These are phyloP conservation scores for Chaetomiaceae sp. DNA, from an alignment of 2,329 filamentous ascomycete species.

Conservation along the genomic window DNA sequence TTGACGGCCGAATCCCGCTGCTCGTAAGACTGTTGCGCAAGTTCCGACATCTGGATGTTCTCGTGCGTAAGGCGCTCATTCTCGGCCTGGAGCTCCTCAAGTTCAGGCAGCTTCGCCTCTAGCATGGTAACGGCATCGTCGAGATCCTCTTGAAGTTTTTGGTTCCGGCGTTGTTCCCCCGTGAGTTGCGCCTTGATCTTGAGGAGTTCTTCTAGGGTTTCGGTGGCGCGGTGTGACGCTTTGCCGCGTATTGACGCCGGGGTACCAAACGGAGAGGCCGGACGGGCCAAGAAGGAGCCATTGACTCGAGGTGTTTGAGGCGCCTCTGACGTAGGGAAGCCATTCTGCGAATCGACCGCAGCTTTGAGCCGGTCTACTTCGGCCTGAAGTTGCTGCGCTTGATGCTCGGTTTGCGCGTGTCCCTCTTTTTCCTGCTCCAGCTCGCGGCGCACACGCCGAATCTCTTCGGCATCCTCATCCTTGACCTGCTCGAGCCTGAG, in stretches of 20 bases:
- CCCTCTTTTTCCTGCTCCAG: conserved; percentile 49
- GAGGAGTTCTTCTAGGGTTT: conserved; percentile 59
- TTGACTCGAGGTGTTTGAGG: conserved; percentile 58
- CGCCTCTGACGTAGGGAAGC: conserved; percentile 37
- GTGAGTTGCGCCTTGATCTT: conserved; percentile 67
- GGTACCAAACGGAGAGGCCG: conserved; percentile 57
- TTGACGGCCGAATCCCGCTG: conserved; percentile 75
- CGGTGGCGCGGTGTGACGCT: conserved; percentile 51
- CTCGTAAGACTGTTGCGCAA: conserved; percentile 74
- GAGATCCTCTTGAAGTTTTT: conserved; percentile 67
- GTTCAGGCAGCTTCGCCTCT: conserved; percentile 79
- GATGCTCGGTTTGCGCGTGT: conserved; percentile 42
- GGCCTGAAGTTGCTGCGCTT: conserved; percentile 44
- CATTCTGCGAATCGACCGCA: conserved; percentile 37
- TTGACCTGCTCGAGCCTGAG: conserved; percentile 55
- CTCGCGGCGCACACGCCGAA: conserved; percentile 50
- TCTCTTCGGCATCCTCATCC: conserved; percentile 58
- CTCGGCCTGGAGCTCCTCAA: conserved; percentile 78
- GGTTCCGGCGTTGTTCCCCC: conserved; percentile 65
- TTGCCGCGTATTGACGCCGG: conserved; percentile 53
- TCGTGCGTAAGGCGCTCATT: conserved; percentile 74
- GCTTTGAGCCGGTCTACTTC: conserved; percentile 50
- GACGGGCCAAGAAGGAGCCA: conserved; percentile 45
- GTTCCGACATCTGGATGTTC: conserved; percentile 74
- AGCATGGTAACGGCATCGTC: conserved; percentile 82